Percentiles rank a stretch among this genome's conserved stretches.
Evolutionary conservation across 208 protist genomes (phyloP).

Genomic region (Leptomonas seymouri): DNA sequence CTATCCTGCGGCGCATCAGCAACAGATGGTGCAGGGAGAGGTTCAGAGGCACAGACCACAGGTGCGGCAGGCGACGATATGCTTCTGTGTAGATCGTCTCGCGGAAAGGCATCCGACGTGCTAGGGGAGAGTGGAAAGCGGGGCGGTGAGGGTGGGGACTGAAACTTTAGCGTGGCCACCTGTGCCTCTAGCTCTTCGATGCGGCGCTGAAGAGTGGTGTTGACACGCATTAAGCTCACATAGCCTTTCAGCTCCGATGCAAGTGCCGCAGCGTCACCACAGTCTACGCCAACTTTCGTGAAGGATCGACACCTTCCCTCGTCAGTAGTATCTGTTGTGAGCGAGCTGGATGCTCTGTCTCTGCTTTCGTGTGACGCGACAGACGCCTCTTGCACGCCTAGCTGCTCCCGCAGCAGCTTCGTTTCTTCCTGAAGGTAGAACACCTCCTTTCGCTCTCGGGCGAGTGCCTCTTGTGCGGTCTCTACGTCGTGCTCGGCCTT

Average conservation of each 20-base stretch:
- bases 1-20: background rate
- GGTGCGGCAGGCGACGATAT: background rate
- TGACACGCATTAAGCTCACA: constrained; percentile 64
- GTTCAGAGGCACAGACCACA: too few species aligned
- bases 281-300: background rate
- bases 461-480: constrained; percentile 23
- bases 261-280: constrained; percentile 26
- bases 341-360: background rate
- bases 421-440: constrained; percentile 51
- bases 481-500: constrained; percentile 41
- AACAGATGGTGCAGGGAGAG: background rate
- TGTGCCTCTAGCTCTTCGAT: constrained; percentile 46
- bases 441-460: constrained; percentile 31
- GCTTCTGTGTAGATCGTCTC: background rate
- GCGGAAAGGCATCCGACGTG: background rate
- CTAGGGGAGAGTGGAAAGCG: background rate
- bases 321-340: too few species aligned
- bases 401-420: constrained; percentile 35
- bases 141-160: background rate
- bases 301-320: background rate
- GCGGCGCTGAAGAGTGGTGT: constrained; percentile 48
- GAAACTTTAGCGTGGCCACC: constrained; percentile 11
- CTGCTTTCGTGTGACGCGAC: constrained; percentile 12
- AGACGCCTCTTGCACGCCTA: constrained; percentile 44
- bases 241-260: constrained; percentile 67